Percentiles rank a stretch among this genome's conserved stretches.
Evolutionary conservation across 345 rosid genomes (phyloP).

Genomic region (Gossypium sturtianum): DNA sequence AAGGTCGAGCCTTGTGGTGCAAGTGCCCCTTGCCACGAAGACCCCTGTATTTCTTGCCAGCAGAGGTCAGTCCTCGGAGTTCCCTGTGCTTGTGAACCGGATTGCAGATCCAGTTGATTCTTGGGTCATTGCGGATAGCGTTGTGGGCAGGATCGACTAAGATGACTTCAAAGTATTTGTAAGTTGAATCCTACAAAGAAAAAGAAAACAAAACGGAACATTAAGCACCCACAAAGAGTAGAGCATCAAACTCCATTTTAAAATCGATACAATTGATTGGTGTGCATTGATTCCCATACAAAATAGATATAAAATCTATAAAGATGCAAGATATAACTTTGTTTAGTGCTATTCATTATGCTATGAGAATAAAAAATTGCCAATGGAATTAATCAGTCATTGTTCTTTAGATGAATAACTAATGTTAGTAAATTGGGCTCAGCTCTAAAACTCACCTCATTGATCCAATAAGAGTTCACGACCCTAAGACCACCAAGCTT

Average conservation of each 20-base stretch:
- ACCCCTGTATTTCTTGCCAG: constrained; percentile 82
- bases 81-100: constrained; percentile 87
- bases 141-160: constrained; percentile 71
- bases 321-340: background rate
- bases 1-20: constrained; percentile 71
- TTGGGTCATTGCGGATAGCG: constrained; percentile 65
- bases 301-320: background rate
- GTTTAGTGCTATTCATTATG: no score
- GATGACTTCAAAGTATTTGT: constrained; percentile 71
- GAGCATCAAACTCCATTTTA: background rate
- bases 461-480: constrained; percentile 79
- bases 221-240: background rate
- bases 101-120: constrained; percentile 82
- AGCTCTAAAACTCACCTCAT: constrained; percentile 41
- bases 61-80: constrained; percentile 77
- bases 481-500: constrained; percentile 72
- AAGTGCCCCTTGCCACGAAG: constrained; percentile 73
- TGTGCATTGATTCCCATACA: background rate
- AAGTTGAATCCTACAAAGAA: constrained; percentile 58
- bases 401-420: background rate
- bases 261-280: background rate
- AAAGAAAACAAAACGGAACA: background rate
- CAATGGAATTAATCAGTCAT: background rate
- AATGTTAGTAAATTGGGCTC: background rate
- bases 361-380: background rate